Evolutionary conservation across 805 yeast genomes (phyloP).

Genomic region (Lachancea cidri): DNA sequence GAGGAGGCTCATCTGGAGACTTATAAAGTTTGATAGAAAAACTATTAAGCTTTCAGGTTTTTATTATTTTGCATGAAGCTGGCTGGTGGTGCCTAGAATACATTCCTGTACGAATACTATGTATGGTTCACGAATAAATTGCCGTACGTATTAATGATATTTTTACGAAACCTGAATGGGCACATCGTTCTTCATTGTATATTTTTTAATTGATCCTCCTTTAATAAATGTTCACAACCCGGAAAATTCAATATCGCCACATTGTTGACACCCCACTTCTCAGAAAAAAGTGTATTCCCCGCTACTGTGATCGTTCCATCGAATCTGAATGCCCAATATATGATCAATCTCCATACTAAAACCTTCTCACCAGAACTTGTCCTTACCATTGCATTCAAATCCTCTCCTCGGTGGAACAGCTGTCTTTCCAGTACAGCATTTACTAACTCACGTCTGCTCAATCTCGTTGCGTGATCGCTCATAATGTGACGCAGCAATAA

Average conservation of each 20-base stretch:
- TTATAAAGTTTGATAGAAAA: constrained; percentile 32
- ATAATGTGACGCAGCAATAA: constrained; percentile 17
- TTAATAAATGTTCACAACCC: constrained; percentile 17
- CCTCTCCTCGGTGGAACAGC: constrained; percentile 37
- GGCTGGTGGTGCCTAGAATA: not conserved
- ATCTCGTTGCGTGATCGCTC: constrained; percentile 12
- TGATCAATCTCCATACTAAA: constrained; percentile 36
- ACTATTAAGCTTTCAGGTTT: constrained; percentile 1
- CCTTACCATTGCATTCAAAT: constrained; percentile 31
- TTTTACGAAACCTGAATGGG: not conserved
- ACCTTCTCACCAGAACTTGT: constrained; percentile 36
- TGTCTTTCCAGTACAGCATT: constrained; percentile 54
- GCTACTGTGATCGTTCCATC: constrained; percentile 25
- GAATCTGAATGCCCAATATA: constrained; percentile 38
- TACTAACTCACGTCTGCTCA: constrained; percentile 47
- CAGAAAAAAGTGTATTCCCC: constrained; percentile 31
- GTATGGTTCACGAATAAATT: not conserved
- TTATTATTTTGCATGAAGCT: constrained; percentile 1
- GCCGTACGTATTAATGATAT: not conserved
- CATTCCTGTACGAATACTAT: not conserved
- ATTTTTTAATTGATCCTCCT: not conserved
- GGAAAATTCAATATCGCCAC: constrained; percentile 21
- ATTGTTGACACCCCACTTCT: constrained; percentile 32
- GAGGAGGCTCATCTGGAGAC: constrained; percentile 43
- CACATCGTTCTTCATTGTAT: not conserved